phyloP scores from a whole-genome alignment of 2,329 filamentous ascomycete genomes.

The Metarhizium anisopliae region DNA sequence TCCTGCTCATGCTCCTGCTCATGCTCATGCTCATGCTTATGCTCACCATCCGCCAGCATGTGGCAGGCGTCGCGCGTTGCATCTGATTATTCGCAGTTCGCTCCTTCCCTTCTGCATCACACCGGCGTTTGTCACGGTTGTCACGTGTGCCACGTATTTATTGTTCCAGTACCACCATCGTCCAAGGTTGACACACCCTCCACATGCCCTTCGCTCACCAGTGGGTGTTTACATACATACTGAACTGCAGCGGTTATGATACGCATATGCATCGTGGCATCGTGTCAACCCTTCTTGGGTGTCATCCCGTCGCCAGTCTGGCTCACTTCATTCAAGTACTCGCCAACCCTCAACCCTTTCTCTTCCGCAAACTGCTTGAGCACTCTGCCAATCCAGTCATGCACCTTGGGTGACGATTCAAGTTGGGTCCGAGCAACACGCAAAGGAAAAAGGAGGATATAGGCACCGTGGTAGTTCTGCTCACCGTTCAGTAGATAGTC shows the following conservation, averaged over 20 bases:
- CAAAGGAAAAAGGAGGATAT: slow-evolving; percentile 5
- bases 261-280: not conserved
- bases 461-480: slow-evolving; percentile 6
- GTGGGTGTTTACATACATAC: no score
- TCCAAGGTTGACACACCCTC: no score
- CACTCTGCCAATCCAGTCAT: slow-evolving; percentile 4
- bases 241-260: not conserved
- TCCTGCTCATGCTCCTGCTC: no score
- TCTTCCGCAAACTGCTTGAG: slow-evolving; percentile 5
- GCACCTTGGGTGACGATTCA: slow-evolving; percentile 1
- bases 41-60: not conserved
- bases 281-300: not conserved
- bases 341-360: slow-evolving; percentile 4
- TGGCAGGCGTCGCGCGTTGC: not conserved
- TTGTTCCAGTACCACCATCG: not conserved
- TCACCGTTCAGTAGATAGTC: slow-evolving; percentile 6
- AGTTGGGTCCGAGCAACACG: slow-evolving; percentile 3
- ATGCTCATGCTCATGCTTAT: no score
- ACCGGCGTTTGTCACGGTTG: not conserved
- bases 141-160: not conserved
- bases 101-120: not conserved
- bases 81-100: not conserved
- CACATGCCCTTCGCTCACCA: no score
- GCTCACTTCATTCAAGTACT: slow-evolving; percentile 1
- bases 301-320: not conserved